These are phyloP conservation scores for Botrytis porri DNA, from an alignment of 2,329 filamentous ascomycete species.

Conservation along the genomic window DNA sequence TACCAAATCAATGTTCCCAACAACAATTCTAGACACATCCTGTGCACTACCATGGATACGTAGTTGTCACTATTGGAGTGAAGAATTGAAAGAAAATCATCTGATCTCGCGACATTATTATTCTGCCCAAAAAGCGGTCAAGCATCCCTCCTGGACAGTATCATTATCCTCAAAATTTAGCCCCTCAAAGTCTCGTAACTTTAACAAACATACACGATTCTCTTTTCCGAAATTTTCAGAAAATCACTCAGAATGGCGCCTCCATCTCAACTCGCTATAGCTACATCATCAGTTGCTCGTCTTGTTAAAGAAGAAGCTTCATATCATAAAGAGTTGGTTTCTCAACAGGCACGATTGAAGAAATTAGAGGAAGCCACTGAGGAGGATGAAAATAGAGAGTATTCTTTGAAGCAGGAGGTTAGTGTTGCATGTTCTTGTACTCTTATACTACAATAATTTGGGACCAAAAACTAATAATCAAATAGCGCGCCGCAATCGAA, in stretches of 20 bases:
- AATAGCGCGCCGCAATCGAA: constrained; percentile 57
- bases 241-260: constrained; percentile 61
- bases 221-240: neutral
- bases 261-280: constrained; percentile 72
- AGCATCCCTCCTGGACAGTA: neutral
- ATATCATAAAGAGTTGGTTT: constrained; percentile 80
- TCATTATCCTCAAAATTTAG: neutral
- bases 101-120: neutral
- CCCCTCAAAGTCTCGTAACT: neutral
- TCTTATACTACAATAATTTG: neutral
- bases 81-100: neutral
- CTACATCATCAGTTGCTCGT: constrained; percentile 74
- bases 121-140: constrained; percentile 14
- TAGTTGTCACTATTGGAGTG: neutral
- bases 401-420: constrained; percentile 83
- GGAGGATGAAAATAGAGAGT: constrained; percentile 73
- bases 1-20: neutral
- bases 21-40: neutral
- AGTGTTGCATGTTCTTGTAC: constrained; percentile 29
- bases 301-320: constrained; percentile 88
- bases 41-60: neutral
- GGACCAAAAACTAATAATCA: constrained; percentile 12
- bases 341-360: constrained; percentile 69
- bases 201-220: neutral
- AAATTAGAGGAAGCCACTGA: constrained; percentile 52